These are phyloP conservation scores for Amesomyces nigricolor DNA, from an alignment of 2,329 filamentous ascomycete genomes.

Conservation along the genomic window DNA sequence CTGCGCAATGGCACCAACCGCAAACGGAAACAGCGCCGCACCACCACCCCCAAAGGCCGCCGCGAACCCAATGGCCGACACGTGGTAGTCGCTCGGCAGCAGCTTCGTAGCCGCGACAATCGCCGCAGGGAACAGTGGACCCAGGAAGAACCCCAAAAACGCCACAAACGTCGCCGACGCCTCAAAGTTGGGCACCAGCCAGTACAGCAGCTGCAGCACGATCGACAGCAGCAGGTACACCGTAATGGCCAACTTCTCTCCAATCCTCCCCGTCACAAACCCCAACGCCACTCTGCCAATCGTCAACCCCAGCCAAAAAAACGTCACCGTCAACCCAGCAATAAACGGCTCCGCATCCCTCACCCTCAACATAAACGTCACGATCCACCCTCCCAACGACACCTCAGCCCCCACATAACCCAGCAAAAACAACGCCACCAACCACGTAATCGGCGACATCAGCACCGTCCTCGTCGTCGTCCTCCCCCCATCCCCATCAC, in stretches of 20 bases:
- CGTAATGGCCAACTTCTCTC: conserved; percentile 61
- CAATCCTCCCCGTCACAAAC: conserved; percentile 68
- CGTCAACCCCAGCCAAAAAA: conserved; percentile 81
- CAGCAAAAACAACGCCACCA: conserved; percentile 68
- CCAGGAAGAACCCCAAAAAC: conserved; percentile 72
- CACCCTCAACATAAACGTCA: conserved; percentile 79
- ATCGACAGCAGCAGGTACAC: conserved; percentile 60
- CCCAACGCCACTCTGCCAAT: conserved; percentile 66
- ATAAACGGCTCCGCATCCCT: conserved; percentile 63
- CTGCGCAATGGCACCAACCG: conserved; percentile 62
- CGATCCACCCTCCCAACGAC: conserved; percentile 60
- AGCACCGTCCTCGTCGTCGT: conserved; percentile 40
- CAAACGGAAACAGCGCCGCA: conserved; percentile 61
- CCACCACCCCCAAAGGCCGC: conserved; percentile 71
- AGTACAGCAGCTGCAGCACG: conserved; percentile 66
- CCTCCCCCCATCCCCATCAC: conserved; percentile 34
- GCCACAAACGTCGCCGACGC: conserved; percentile 67
- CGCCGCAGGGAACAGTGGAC: conserved; percentile 70
- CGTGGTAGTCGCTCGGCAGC: conserved; percentile 66
- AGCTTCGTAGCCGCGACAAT: conserved; percentile 70
- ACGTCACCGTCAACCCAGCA: conserved; percentile 69
- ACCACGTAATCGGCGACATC: conserved; percentile 56
- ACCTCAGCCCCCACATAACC: conserved; percentile 77
- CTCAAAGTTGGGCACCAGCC: conserved; percentile 73
- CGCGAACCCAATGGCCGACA: conserved; percentile 75